A percentile compares a stretch with the other conserved stretches of the same genome.
These are phyloP conservation scores for Theobroma cacao DNA, from an alignment of 345 rosid genomes.

Conservation along the genomic window DNA sequence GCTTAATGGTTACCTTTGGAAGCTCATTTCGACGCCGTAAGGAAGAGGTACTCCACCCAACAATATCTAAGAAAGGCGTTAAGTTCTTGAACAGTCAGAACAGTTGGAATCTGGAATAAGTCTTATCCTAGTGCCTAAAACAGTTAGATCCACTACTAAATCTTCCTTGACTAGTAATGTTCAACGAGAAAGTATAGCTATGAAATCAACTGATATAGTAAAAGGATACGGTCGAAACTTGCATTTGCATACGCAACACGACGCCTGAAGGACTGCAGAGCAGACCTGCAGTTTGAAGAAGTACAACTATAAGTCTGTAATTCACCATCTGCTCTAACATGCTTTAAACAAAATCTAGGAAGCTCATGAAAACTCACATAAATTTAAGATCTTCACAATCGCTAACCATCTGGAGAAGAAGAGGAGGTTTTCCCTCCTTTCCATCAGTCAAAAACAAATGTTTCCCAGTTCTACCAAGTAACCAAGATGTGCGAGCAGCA, in stretches of 20 bases:
- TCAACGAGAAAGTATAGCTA: not conserved
- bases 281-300: slow-evolving; percentile 57
- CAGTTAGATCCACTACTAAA: not conserved
- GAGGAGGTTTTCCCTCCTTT: slow-evolving; percentile 60
- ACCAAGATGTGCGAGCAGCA: slow-evolving; percentile 56
- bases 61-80: slow-evolving; percentile 55
- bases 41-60: slow-evolving; percentile 97
- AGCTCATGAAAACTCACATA: slow-evolving; percentile 52
- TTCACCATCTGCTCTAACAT: not conserved
- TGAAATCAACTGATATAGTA: not conserved
- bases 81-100: slow-evolving; percentile 39
- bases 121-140: not conserved
- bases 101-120: not conserved
- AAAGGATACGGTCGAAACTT: slow-evolving; percentile 76
- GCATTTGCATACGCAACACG: slow-evolving; percentile 82
- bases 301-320: slow-evolving; percentile 1
- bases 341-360: not conserved
- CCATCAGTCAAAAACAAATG: slow-evolving; percentile 74
- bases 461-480: slow-evolving; percentile 79
- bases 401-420: slow-evolving; percentile 70
- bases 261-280: slow-evolving; percentile 71
- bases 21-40: slow-evolving; percentile 56
- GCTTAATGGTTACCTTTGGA: slow-evolving; percentile 52
- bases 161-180: not conserved
- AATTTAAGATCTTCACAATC: slow-evolving; percentile 72